These are phyloP conservation scores for Sisymbrium altissimum DNA, from an alignment of 345 rosid genomes.

Conservation along the genomic window DNA sequence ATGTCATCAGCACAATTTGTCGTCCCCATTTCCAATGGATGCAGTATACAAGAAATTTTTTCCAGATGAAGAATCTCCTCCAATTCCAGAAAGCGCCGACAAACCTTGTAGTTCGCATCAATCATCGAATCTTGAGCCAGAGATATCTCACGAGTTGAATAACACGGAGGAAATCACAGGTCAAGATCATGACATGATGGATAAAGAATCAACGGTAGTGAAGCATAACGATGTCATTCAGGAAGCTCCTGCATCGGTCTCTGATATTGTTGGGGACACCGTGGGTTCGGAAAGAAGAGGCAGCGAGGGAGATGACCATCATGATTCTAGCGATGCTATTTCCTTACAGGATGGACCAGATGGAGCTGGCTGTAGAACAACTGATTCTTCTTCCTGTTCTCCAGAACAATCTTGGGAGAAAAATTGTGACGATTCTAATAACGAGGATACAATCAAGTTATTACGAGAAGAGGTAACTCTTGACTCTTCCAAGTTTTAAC, in stretches of 20 bases:
- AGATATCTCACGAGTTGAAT: constrained; percentile 25
- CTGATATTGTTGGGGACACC: constrained; percentile 28
- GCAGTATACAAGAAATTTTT: constrained; percentile 52
- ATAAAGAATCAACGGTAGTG: constrained; percentile 22
- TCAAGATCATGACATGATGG: constrained; percentile 32
- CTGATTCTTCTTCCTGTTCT: constrained; percentile 22
- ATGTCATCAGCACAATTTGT: constrained; percentile 87
- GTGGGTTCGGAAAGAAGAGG: constrained; percentile 31
- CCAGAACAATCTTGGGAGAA: constrained; percentile 33
- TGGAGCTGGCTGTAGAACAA: constrained; percentile 30
- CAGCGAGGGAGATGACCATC: constrained; percentile 34
- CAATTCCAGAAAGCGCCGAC: constrained; percentile 14
- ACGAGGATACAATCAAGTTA: constrained; percentile 41
- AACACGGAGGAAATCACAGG: constrained; percentile 29
- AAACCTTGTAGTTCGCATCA: constrained; percentile 34
- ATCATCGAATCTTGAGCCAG: constrained; percentile 34
- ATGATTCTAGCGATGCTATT: constrained; percentile 21
- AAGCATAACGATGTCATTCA: constrained; percentile 26
- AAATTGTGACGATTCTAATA: constrained; percentile 26
- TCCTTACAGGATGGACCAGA: constrained; percentile 38
- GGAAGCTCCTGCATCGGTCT: constrained; percentile 33
- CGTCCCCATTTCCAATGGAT: constrained; percentile 84
- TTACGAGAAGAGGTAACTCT: constrained; percentile 63
- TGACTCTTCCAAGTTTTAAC: background rate
- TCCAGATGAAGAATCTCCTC: constrained; percentile 39